These are phyloP conservation scores for Arachnomyces sp. DNA, from an alignment of 2,329 filamentous ascomycete species.

Conservation along the genomic window DNA sequence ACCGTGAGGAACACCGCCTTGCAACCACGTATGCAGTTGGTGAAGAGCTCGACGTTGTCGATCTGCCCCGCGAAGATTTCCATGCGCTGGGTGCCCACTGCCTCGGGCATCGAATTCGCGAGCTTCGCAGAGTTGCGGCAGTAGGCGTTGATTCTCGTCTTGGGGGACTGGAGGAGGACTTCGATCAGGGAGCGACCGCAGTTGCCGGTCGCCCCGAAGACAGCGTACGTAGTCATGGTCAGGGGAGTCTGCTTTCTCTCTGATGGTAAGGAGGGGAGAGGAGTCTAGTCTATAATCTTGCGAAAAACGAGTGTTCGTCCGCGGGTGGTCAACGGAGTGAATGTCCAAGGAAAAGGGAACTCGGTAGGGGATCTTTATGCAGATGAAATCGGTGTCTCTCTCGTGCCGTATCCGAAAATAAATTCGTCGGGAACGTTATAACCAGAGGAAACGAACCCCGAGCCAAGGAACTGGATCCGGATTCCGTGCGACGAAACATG, in stretches of 20 bases:
- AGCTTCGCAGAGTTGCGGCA: conserved; percentile 39
- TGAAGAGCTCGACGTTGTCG: conserved; percentile 31
- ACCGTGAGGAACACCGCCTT: conserved; percentile 35
- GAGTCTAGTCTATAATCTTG: no score
- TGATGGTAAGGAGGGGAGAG: no score
- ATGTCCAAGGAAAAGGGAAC: no score
- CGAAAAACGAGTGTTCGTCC: no score
- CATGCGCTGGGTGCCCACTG: conserved; percentile 24
- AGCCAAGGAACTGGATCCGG: no score
- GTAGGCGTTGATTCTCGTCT: conserved; percentile 34
- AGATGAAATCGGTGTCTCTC: no score
- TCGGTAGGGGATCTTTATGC: no score
- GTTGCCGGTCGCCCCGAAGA: conserved; percentile 39
- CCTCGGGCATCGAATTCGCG: conserved; percentile 23
- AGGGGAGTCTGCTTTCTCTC: background rate
- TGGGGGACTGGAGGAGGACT: conserved; percentile 26
- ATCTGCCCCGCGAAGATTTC: conserved; percentile 37
- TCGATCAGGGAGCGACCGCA: conserved; percentile 36
- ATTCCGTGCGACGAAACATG: no score
- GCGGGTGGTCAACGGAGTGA: no score
- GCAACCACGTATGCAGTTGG: conserved; percentile 27
- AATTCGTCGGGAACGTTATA: no score
- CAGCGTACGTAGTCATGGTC: conserved; percentile 25
- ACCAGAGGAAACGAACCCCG: no score
- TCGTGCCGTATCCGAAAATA: no score